A percentile compares a stretch with the other conserved stretches of the same genome.
Conservation (phyloP, 2,329 filamentous ascomycete genomes). For the Didymellaceae sp. region DNA sequence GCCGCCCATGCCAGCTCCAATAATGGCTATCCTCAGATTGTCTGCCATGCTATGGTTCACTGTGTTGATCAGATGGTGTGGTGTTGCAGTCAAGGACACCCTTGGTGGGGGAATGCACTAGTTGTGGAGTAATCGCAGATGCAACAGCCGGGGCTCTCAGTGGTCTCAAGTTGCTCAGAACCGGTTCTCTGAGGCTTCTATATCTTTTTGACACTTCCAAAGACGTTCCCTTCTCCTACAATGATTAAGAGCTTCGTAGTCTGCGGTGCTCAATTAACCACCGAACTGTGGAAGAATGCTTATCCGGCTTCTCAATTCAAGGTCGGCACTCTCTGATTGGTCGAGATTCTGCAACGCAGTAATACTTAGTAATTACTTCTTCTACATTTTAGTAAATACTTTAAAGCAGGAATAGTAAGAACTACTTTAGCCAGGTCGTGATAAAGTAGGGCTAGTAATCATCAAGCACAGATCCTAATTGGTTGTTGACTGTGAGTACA, state of each 20-base stretch:
- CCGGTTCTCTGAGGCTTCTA: background rate
- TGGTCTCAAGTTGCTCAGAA: background rate
- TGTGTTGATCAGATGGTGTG: background rate
- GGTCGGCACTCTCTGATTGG: constrained; percentile 5
- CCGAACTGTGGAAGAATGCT: constrained; percentile 22
- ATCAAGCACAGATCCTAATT: too few relatives aligned
- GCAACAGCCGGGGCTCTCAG: background rate
- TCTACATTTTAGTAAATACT: too few relatives aligned
- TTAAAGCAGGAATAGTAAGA: too few relatives aligned
- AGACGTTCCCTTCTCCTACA: background rate
- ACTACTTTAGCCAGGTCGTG: too few relatives aligned
- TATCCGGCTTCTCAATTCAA: too few relatives aligned
- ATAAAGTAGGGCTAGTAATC: too few relatives aligned
- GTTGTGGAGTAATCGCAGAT: too few relatives aligned
- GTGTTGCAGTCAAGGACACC: background rate
- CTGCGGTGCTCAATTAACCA: constrained; percentile 12
- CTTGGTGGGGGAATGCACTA: background rate
- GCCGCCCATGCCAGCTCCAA: constrained; percentile 75
- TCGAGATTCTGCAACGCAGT: too few relatives aligned
- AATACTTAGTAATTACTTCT: too few relatives aligned
- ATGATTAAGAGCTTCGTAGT: constrained; percentile 9
- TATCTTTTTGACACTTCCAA: background rate
- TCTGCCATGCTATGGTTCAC: constrained; percentile 34
- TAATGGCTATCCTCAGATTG: constrained; percentile 39
- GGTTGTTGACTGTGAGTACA: too few relatives aligned